These are phyloP conservation scores for Furculomyces boomerangus DNA, from an alignment of 371 early-diverging fungal genomes.

Conservation along the genomic window DNA sequence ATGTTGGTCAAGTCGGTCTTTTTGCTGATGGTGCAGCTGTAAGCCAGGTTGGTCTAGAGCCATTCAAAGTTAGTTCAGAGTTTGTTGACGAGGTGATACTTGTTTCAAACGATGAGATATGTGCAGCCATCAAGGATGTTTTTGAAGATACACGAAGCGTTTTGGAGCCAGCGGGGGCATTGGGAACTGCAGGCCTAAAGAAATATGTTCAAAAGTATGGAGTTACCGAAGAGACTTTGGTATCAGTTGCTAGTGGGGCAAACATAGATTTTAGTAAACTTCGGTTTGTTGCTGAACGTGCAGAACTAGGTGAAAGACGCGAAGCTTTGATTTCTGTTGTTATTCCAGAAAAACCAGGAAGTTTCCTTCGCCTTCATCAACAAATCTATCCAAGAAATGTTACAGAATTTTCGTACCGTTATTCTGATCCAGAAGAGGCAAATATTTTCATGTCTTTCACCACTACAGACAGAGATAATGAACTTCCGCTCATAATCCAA, in stretches of 20 bases:
- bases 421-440: conserved; percentile 49
- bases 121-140: conserved; percentile 94
- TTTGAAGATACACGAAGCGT: conserved; percentile 91
- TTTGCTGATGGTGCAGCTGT: conserved; percentile 97
- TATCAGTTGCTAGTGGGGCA: conserved; percentile 78
- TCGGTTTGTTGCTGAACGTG: conserved; percentile 88
- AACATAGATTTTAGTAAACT: conserved; percentile 96
- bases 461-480: conserved; percentile 40
- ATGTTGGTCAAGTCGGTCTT: conserved; percentile 66
- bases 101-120: conserved; percentile 88
- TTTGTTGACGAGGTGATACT: conserved; percentile 68
- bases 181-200: conserved; percentile 74
- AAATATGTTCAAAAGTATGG: conserved; percentile 39
- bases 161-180: conserved; percentile 89
- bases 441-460: conserved; percentile 78
- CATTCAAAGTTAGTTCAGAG: conserved; percentile 47
- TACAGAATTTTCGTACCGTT: conserved; percentile 89
- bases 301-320: conserved; percentile 69
- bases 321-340: conserved; percentile 79
- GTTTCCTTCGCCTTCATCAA: conserved; percentile 60
- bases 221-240: conserved; percentile 31
- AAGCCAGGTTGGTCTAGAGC: conserved; percentile 71
- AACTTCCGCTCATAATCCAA: conserved; percentile 42
- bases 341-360: conserved; percentile 82
- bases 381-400: conserved; percentile 60